These are phyloP conservation scores for Phyllosticta capitalensis DNA, from an alignment of 2,329 filamentous ascomycete genomes.

Conservation along the genomic window DNA sequence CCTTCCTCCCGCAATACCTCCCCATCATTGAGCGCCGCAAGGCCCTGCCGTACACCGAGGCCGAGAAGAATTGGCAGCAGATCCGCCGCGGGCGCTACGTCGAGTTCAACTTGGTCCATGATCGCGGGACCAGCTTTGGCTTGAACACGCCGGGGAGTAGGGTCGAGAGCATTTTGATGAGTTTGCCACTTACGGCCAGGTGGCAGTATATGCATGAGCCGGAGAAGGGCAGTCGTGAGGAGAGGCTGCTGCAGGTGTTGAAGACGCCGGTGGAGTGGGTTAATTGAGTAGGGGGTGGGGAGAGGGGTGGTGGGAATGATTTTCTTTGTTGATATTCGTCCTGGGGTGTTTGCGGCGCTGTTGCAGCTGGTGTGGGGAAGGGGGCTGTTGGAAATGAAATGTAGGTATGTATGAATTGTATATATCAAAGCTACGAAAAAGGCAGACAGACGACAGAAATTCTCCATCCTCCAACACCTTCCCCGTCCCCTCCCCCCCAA, in stretches of 20 bases:
- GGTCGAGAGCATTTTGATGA: constrained; percentile 97
- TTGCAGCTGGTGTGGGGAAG: too few relatives aligned
- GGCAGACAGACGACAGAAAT: too few relatives aligned
- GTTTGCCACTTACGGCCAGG: constrained; percentile 78
- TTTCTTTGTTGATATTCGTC: not conserved
- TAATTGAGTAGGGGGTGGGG: not conserved
- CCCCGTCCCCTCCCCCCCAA: too few relatives aligned
- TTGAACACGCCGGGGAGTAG: constrained; percentile 84
- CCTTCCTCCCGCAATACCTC: constrained; percentile 83
- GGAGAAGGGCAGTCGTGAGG: constrained; percentile 65
- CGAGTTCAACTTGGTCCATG: constrained; percentile 96
- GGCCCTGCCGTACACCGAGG: constrained; percentile 78
- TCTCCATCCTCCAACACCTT: too few relatives aligned
- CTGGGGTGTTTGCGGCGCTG: not conserved
- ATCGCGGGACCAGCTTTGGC: constrained; percentile 89
- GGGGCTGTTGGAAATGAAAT: too few relatives aligned
- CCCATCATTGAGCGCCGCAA: constrained; percentile 83
- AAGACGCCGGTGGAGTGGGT: constrained; percentile 52
- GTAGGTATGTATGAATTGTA: too few relatives aligned
- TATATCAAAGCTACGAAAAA: too few relatives aligned
- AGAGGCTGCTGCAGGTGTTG: constrained; percentile 65
- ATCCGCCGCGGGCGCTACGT: constrained; percentile 89
- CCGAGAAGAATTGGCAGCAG: constrained; percentile 95
- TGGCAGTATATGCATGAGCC: constrained; percentile 96
- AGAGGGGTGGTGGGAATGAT: not conserved